These are phyloP conservation scores for Lithohypha guttulata DNA, from an alignment of 2,329 filamentous ascomycete species.

Conservation along the genomic window DNA sequence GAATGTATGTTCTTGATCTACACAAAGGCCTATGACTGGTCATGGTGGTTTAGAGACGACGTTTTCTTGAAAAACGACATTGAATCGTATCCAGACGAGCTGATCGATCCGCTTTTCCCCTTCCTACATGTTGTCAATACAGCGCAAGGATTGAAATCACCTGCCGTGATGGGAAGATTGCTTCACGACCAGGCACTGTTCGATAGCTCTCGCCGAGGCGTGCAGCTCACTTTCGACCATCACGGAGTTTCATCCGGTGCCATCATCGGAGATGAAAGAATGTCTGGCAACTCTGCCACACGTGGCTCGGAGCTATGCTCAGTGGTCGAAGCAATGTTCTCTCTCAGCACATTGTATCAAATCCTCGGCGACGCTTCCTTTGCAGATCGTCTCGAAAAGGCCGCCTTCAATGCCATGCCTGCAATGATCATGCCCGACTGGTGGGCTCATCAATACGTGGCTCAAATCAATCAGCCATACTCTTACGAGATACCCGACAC, in stretches of 20 bases:
- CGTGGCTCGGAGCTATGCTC: slow-evolving; percentile 42
- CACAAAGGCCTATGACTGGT: slow-evolving; percentile 31
- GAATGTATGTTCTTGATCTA: slow-evolving; percentile 37
- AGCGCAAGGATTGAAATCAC: slow-evolving; percentile 38
- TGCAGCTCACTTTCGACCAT: slow-evolving; percentile 39
- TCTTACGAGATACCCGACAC: slow-evolving; percentile 32
- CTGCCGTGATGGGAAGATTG: slow-evolving; percentile 36
- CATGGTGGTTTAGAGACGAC: slow-evolving; percentile 30
- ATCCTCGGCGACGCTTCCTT: slow-evolving; percentile 36
- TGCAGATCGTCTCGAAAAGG: slow-evolving; percentile 42
- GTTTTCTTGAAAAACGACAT: slow-evolving; percentile 30
- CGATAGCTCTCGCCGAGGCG: slow-evolving; percentile 31
- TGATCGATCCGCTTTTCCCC: slow-evolving; percentile 27
- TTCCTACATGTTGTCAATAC: slow-evolving; percentile 40
- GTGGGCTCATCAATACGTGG: slow-evolving; percentile 48
- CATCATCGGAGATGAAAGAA: slow-evolving; percentile 41
- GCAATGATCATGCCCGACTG: slow-evolving; percentile 42
- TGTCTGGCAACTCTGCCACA: slow-evolving; percentile 35
- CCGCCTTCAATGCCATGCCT: slow-evolving; percentile 47
- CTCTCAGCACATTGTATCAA: slow-evolving; percentile 41
- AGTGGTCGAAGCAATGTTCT: slow-evolving; percentile 43
- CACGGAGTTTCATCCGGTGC: slow-evolving; percentile 39
- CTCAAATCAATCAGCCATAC: slow-evolving; percentile 44
- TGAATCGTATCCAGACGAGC: slow-evolving; percentile 25
- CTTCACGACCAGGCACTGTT: slow-evolving; percentile 35